Evolutionary conservation across 2,329 filamentous ascomycete genomes (phyloP), one percentile per base, ranked within the genome.

Genomic region (Pestalotiopsis sp.): DNA sequence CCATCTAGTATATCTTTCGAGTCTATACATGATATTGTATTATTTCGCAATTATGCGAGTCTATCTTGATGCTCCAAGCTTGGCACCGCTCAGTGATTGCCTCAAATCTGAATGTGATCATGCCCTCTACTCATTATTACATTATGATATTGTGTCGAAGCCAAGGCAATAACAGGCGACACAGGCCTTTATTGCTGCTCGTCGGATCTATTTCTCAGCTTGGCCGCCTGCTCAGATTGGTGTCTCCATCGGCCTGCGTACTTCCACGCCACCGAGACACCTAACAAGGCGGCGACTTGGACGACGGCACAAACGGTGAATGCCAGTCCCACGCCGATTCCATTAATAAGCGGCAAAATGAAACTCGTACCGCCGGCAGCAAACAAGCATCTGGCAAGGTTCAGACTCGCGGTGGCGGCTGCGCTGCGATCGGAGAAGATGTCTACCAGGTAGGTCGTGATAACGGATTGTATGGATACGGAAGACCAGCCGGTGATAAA

Each of bases 31-130:
- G n/a, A n/a, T n/a, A n/a, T n/a, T n/a, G n/a, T n/a, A n/a, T n/a
- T n/a, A n/a, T 82, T 57, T 86, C 78, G 3, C 80, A 81, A 52
- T 20, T 1, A 3, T 23, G 31, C 31, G 31, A 9, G 31, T 36
- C 31, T 36, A 36, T 36, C 7, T 9, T 36, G 7, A 36, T 36
- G 7, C 31, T 36, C 31, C 9, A 52, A 2, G 45, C 14, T 20
- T 52, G 17, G 45, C 45, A 0, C 2, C 31, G 2, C 31, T 36
- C 0, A 36, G 31, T 52, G 17, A 17, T n/a, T 52, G 45, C 17
- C 17, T 52, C 17, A 7, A 17, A n/a, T 52, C n/a, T 20, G 9
- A n/a, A 20, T n/a, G 6, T n/a, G 45, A n/a, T 11, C 20, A 9
- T 52, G 20, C 9, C 9, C 12, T 52, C n/a, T 23, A 20, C 11